phyloP scores from a whole-genome alignment of 1,139 yeast genomes.

The Sugiyamaella sp. region DNA sequence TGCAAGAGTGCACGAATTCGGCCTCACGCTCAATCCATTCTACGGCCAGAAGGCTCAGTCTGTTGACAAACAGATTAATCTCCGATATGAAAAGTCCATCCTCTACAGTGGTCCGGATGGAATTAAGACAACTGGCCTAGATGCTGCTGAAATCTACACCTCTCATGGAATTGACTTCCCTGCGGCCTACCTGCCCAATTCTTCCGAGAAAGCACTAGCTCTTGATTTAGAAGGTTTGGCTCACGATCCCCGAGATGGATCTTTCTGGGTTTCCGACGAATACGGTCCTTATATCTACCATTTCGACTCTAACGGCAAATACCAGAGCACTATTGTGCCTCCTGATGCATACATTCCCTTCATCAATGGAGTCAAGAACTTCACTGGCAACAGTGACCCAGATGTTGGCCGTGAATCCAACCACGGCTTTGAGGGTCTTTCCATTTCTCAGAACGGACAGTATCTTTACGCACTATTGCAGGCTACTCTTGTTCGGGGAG shows the following conservation, averaged over 20 bases:
- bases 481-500: slow-evolving; percentile 27
- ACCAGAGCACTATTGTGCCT: slow-evolving; percentile 25
- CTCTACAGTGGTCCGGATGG: slow-evolving; percentile 26
- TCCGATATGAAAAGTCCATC: slow-evolving; percentile 21
- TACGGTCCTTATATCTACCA: slow-evolving; percentile 30
- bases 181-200: slow-evolving; percentile 23
- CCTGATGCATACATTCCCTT: slow-evolving; percentile 29
- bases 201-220: slow-evolving; percentile 16
- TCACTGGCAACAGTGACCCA: slow-evolving; percentile 26
- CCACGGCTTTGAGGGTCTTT: slow-evolving; percentile 28
- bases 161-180: slow-evolving; percentile 24
- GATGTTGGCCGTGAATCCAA: slow-evolving; percentile 28
- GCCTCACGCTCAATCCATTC: slow-evolving; percentile 25
- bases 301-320: slow-evolving; percentile 9
- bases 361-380: slow-evolving; percentile 24
- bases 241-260: slow-evolving; percentile 23
- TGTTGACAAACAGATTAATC: slow-evolving; percentile 20
- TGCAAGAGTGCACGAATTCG: slow-evolving; percentile 26
- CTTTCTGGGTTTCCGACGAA: slow-evolving; percentile 30
- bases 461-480: slow-evolving; percentile 26
- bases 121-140: slow-evolving; percentile 26
- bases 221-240: slow-evolving; percentile 28
- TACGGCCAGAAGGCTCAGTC: slow-evolving; percentile 22
- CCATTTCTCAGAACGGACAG: slow-evolving; percentile 26
- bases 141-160: slow-evolving; percentile 24